A percentile compares a stretch with the other conserved stretches of the same genome.
phyloP scores from a whole-genome alignment of 1,284 basidiomycete genomes.

The Xanthoconium separans region DNA sequence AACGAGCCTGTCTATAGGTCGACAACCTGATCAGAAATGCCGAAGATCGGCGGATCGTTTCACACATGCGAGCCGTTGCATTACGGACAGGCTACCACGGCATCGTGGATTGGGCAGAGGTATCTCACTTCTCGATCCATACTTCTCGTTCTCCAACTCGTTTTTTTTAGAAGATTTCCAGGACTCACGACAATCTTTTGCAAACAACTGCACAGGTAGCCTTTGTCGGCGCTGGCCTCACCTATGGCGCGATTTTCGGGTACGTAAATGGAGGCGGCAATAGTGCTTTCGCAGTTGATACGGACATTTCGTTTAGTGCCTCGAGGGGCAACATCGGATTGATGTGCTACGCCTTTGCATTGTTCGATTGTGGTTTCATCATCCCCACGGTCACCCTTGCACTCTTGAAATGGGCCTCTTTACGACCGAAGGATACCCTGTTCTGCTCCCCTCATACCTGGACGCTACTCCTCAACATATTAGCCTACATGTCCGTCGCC shows the following conservation, averaged over 20 bases:
- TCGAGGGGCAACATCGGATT: slow-evolving; percentile 10
- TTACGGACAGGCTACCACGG: not conserved
- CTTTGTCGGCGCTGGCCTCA: slow-evolving; percentile 4
- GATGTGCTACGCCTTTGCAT: slow-evolving; percentile 16
- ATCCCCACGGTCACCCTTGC: slow-evolving; percentile 8
- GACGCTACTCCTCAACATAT: slow-evolving; percentile 1
- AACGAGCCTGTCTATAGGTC: not conserved
- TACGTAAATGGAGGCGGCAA: not conserved
- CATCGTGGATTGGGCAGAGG: slow-evolving; percentile 5
- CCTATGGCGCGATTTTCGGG: slow-evolving; percentile 8
- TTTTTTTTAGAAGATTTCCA: slow-evolving; percentile 1
- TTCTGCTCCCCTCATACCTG: slow-evolving; percentile 6
- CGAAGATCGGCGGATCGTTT: not conserved
- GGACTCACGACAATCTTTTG: slow-evolving; percentile 1
- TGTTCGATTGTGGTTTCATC: slow-evolving; percentile 15
- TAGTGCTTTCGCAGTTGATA: not conserved
- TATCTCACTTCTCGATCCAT: not conserved
- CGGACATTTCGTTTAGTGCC: not conserved
- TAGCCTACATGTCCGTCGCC: not conserved
- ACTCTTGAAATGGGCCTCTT: slow-evolving; percentile 11
- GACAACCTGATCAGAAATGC: not conserved
- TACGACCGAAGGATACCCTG: slow-evolving; percentile 8
- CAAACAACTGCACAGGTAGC: slow-evolving; percentile 2
- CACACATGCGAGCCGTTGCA: not conserved
- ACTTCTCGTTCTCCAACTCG: not conserved